Evolutionary conservation across 2,329 filamentous ascomycete genomes (phyloP).

Genomic region (Fusarium ramigenum): DNA sequence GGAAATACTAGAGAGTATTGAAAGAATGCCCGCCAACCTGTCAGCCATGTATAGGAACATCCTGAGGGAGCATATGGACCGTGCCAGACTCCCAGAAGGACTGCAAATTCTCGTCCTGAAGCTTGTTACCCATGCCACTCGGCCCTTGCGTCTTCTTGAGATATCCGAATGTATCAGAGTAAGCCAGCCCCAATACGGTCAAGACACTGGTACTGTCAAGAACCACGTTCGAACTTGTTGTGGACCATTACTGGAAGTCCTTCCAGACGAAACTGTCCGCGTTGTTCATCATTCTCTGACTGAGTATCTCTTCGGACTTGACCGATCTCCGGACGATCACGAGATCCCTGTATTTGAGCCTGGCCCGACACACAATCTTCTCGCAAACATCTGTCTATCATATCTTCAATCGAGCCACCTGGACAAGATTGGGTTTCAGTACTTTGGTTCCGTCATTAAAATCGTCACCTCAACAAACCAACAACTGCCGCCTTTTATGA

Average conservation of each 20-base stretch:
- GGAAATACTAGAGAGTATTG: not conserved
- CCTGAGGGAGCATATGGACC: slow-evolving; percentile 11
- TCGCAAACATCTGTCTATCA: slow-evolving; percentile 16
- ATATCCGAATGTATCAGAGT: slow-evolving; percentile 22
- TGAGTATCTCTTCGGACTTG: slow-evolving; percentile 21
- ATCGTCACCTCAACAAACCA: not conserved
- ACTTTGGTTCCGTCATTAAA: not conserved
- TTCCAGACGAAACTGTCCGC: slow-evolving; percentile 27
- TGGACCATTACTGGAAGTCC: slow-evolving; percentile 19
- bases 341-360: slow-evolving; percentile 1
- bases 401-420: slow-evolving; percentile 12
- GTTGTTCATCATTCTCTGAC: slow-evolving; percentile 34
- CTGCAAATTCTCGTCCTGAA: slow-evolving; percentile 12
- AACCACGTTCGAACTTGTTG: slow-evolving; percentile 4
- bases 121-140: slow-evolving; percentile 12
- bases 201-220: slow-evolving; percentile 15
- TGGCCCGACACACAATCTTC: slow-evolving; percentile 3
- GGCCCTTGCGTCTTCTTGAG: slow-evolving; percentile 26
- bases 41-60: slow-evolving; percentile 18
- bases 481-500: not conserved
- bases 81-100: not conserved
- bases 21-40: slow-evolving; percentile 1
- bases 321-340: not conserved
- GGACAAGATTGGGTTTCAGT: not conserved
- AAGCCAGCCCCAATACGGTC: not conserved